Evolutionary conservation across 1,284 basidiomycete species (phyloP), one percentile per base, ranked within the genome.

Genomic region (Anthracocystis walkeri): DNA sequence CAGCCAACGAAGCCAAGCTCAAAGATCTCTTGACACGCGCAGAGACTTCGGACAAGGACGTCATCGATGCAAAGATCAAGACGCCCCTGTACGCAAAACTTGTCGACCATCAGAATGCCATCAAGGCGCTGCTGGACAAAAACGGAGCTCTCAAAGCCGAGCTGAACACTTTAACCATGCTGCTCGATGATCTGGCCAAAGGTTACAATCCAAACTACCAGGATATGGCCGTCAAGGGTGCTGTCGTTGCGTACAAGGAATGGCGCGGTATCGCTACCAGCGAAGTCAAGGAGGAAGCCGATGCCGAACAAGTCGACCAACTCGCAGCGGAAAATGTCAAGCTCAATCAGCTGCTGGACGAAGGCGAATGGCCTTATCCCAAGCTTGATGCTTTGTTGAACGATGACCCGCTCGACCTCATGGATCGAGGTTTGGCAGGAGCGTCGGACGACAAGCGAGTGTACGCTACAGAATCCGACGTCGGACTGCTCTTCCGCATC

Each of bases 121-220:
- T 98, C 44, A 90, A 90, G 74, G 90, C 92, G 7, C 89, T 99
- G 4, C 89, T 90, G 60, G 88, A 88, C 42, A 90, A 92, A 78
- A 88, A 94, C 79, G 87, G 90, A 55, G 90, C 90, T 68, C 90
- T 93, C 61, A 86, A 92, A 27, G 89, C 91, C 63, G 91, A 92
- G 69, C 90, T 95, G 78, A 89, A 90, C 68, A 88, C 90, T 27
- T 89, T 99, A 3, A 91, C 91, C n/a, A 89, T 91, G n/a, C 92
- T 98, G 56, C 89, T 99, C 16, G 89, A 91, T 64, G 88, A 91
- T 40, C 89, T 99, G 3, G 90, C 93, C 41, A 83, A 80, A 10
- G 91, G 92, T 0, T 98, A 97, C 87, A 99, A 99, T 86, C 96
- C 96, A 23, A 99, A 99, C 86, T 97, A 97, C 85, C 93, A 96